Base-by-base conservation (phyloP, 2,329 filamentous ascomycete genomes). In the Fusarium irregulare region DNA sequence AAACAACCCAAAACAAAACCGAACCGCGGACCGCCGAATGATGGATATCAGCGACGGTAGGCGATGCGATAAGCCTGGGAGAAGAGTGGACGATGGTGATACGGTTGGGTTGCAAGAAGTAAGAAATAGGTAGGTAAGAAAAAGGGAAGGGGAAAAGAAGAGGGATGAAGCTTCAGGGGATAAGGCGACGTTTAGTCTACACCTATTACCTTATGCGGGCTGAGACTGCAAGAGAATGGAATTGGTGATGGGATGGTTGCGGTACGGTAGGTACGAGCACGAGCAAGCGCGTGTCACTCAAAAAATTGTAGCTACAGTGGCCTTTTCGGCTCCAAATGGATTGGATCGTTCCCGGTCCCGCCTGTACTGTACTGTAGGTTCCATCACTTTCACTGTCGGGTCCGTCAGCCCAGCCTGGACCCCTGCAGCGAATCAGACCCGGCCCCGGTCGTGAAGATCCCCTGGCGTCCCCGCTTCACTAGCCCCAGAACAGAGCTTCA, bases 271-370 rank as follows among this genome's bases (percentile, higher is more conserved):
- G 30, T 37, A 53, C 21, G 18, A 51, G 49, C 48, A 50, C 30
- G 7, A 37, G 18, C 58, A 63, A 51, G 59, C 63, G 56, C 56
- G 64, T 64, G 63, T 68, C 67, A 59, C 28, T 56, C 56, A 61
- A 72, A 72, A 75, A 78, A 74, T 76, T 79, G 78, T 79, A 79
- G 78, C 78, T 80, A 79, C 78, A 79, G 77, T 80, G 78, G 78
- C 78, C 78, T 80, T 66, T 78, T 78, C 74, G 64, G 61, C 54
- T 71, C 34, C 34, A 37, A 37, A 37, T n/a, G 34, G 34, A 37
- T 37, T 37, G 34, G 34, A 37, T 37, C 28, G 47, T 61, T 66
- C 66, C 68, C 46, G 50, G 42, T 57, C 59, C 32, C 47, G 41
- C 45, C 28, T 30, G 28, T 30, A 30, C 28, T 30, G 28, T 30